These are phyloP conservation scores for Kandelia obovata DNA, from an alignment of 345 rosid species.

Conservation along the genomic window DNA sequence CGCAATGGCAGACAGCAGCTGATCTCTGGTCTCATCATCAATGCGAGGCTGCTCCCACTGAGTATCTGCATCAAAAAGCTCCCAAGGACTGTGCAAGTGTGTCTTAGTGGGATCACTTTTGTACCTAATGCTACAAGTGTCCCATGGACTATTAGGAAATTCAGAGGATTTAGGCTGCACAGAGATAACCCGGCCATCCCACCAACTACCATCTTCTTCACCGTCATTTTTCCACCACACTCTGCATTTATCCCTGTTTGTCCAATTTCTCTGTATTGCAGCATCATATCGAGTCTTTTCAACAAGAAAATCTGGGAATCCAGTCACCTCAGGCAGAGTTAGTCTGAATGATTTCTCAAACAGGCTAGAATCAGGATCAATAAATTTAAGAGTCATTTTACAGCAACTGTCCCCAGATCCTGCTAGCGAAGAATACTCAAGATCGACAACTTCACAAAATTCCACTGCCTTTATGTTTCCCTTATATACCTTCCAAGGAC, in stretches of 20 bases:
- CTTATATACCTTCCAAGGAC: slow-evolving; percentile 66
- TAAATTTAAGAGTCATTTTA: slow-evolving; percentile 78
- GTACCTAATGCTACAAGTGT: slow-evolving; percentile 72
- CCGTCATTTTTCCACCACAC: slow-evolving; percentile 96
- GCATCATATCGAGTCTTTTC: slow-evolving; percentile 90
- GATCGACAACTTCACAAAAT: slow-evolving; percentile 74
- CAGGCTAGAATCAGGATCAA: slow-evolving; percentile 61
- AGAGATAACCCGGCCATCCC: slow-evolving; percentile 81
- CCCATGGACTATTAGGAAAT: slow-evolving; percentile 96
- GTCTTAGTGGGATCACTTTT: slow-evolving; percentile 71
- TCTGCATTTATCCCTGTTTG: slow-evolving; percentile 78
- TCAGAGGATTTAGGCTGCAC: slow-evolving; percentile 68
- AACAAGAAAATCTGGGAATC: slow-evolving; percentile 92
- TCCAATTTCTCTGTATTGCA: slow-evolving; percentile 76
- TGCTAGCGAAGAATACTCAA: slow-evolving; percentile 76
- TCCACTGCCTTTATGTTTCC: slow-evolving; percentile 74
- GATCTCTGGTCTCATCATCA: slow-evolving; percentile 47
- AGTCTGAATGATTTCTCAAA: slow-evolving; percentile 52
- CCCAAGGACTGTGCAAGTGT: slow-evolving; percentile 97
- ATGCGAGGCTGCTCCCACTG: slow-evolving; percentile 72
- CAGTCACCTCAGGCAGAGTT: slow-evolving; percentile 77
- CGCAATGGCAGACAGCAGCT: slow-evolving; percentile 51
- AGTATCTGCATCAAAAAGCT: slow-evolving; percentile 76
- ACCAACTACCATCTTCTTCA: slow-evolving; percentile 90
- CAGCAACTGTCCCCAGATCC: slow-evolving; percentile 99